Evolutionary conservation across 225 moss, liverwort and hornwort genomes (phyloP).

Genomic region (Takakia lepidozioides): DNA sequence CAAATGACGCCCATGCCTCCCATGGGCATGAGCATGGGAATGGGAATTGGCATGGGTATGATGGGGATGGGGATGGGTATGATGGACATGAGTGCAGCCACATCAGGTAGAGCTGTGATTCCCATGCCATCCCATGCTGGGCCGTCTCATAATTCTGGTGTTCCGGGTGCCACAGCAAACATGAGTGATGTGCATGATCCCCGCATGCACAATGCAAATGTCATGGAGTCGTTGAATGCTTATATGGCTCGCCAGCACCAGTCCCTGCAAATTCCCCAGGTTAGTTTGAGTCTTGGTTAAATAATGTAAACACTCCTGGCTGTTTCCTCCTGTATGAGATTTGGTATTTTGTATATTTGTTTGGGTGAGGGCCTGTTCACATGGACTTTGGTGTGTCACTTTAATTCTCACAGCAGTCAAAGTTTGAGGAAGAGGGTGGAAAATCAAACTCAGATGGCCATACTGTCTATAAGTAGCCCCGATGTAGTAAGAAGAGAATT

Average conservation of each 20-base stretch:
- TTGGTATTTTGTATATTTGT: too few relatives aligned
- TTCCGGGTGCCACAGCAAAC: conserved; percentile 42
- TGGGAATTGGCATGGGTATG: conserved; percentile 14
- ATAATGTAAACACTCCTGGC: neutral
- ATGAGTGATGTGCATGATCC: conserved; percentile 60
- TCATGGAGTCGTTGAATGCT: conserved; percentile 59
- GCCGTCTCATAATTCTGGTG: conserved; percentile 30
- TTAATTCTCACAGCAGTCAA: too few relatives aligned
- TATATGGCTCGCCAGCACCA: conserved; percentile 65
- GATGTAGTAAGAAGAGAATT: too few relatives aligned
- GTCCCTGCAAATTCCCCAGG: conserved; percentile 71
- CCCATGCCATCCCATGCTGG: conserved; percentile 41
- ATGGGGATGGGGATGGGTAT: conserved; percentile 59
- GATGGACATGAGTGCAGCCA: conserved; percentile 54
- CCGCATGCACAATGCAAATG: conserved; percentile 45
- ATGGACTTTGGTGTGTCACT: too few relatives aligned
- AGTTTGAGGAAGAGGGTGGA: too few relatives aligned
- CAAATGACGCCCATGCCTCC: conserved; percentile 58
- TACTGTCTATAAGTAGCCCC: too few relatives aligned
- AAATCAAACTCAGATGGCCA: too few relatives aligned
- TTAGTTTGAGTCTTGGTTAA: conserved; percentile 9
- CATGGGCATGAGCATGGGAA: conserved; percentile 52
- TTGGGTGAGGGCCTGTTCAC: too few relatives aligned
- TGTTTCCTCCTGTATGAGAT: neutral
- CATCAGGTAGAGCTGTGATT: conserved; percentile 42